Percentiles rank a stretch among this genome's conserved stretches.
Evolutionary conservation across 225 moss, liverwort and hornwort genomes (phyloP).

Genomic region (Antitrichia curtipendula): DNA sequence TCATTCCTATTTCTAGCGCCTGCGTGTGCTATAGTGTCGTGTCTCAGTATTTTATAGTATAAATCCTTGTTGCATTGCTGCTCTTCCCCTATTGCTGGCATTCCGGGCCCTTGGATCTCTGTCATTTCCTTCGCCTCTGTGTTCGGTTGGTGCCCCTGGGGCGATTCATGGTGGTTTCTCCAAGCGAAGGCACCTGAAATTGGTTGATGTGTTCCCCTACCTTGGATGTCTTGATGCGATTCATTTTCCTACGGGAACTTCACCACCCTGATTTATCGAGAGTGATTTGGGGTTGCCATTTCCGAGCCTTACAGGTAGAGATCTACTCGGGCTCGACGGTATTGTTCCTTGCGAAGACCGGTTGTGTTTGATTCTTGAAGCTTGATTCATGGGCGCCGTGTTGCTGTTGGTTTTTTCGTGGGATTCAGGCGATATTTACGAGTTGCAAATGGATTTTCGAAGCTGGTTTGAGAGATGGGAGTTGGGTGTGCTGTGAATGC

Average conservation of each 20-base stretch:
- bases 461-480: neutral
- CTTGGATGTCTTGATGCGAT: neutral
- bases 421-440: neutral
- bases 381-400: neutral
- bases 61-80: neutral
- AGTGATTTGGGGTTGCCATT: neutral
- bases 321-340: neutral
- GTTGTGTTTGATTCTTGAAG: neutral
- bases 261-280: neutral
- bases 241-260: neutral
- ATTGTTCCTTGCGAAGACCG: neutral
- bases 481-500: neutral
- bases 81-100: neutral
- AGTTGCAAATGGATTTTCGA: neutral
- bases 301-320: neutral
- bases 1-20: neutral
- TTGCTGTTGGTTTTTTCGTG: neutral
- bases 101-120: neutral
- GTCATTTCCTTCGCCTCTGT: neutral
- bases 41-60: neutral
- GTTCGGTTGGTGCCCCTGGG: neutral
- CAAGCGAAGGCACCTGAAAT: neutral
- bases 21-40: neutral
- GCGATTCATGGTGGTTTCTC: neutral
- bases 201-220: neutral